A percentile compares a stretch with the other conserved stretches of the same genome.
Evolutionary conservation across 805 yeast species (phyloP).

Genomic region (Starmerella apis): DNA sequence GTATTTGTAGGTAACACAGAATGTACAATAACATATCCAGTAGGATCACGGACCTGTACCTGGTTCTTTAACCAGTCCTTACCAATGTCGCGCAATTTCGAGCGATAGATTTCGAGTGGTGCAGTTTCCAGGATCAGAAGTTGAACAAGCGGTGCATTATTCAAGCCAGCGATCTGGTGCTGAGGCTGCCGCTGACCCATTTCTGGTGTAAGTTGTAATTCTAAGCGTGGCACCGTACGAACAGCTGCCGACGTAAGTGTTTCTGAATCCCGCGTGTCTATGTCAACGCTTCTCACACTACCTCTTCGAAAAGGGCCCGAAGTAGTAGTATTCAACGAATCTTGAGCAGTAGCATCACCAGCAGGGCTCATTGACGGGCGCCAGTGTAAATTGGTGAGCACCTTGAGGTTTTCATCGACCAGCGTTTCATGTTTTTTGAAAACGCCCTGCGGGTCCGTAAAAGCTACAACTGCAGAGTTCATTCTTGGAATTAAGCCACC

Average conservation of each 20-base stretch:
- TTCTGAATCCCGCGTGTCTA: neutral
- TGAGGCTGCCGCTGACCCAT: conserved; percentile 35
- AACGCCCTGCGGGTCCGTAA: conserved; percentile 64
- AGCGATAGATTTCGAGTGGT: conserved; percentile 61
- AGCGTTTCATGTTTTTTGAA: conserved; percentile 39
- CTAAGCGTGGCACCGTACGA: conserved; percentile 52
- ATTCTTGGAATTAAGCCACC: neutral
- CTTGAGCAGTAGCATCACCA: neutral
- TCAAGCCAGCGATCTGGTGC: conserved; percentile 35
- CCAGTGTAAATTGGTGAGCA: conserved; percentile 62
- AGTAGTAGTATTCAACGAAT: neutral
- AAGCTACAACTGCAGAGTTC: conserved; percentile 37
- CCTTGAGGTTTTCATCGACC: conserved; percentile 40
- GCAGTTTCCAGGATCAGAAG: conserved; percentile 59
- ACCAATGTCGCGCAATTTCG: conserved; percentile 71
- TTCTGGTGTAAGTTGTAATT: conserved; percentile 48
- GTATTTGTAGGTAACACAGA: conserved; percentile 30
- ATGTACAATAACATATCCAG: conserved; percentile 54
- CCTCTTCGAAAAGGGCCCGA: neutral
- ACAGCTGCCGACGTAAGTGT: conserved; percentile 24
- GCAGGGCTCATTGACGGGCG: conserved; percentile 33
- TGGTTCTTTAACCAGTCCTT: conserved; percentile 61
- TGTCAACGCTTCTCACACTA: neutral
- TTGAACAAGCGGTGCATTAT: conserved; percentile 47
- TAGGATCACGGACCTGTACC: conserved; percentile 36